Evolutionary conservation across 352 stramenopile genomes (phyloP).

Genomic region (Thalassiosira sp.): DNA sequence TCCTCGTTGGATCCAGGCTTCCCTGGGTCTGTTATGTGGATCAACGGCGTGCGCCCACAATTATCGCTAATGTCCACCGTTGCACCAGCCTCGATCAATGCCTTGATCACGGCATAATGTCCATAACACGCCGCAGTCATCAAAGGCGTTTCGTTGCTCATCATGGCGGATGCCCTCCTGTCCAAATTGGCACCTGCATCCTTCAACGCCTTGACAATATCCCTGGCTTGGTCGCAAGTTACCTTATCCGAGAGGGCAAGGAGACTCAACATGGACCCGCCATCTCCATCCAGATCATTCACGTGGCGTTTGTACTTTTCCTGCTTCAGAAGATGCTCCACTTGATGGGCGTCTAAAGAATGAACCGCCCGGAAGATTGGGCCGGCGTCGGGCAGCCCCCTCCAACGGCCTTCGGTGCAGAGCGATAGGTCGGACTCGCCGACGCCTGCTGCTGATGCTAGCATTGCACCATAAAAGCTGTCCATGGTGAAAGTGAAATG

Average conservation of each 20-base stretch:
- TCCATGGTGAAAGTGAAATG: no score
- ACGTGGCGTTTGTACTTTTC: conserved; percentile 7
- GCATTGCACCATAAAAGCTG: not conserved
- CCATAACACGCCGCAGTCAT: conserved; percentile 13
- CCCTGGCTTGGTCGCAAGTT: not conserved
- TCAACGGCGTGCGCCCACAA: conserved; percentile 3
- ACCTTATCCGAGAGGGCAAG: not conserved
- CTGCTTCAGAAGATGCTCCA: not conserved
- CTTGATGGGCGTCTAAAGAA: not conserved
- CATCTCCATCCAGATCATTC: conserved; percentile 20
- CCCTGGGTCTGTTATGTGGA: no score
- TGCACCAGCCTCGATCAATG: conserved; percentile 27
- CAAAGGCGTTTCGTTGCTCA: conserved; percentile 23
- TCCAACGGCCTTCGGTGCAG: conserved; percentile 11
- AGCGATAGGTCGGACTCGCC: not conserved
- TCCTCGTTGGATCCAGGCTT: not conserved
- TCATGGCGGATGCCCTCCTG: not conserved
- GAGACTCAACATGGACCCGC: not conserved
- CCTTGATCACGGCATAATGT: conserved; percentile 14
- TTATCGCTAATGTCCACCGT: conserved; percentile 20
- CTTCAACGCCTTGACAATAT: conserved; percentile 11
- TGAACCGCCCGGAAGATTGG: conserved; percentile 6
- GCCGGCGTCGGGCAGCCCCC: not conserved
- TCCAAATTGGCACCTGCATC: conserved; percentile 24
- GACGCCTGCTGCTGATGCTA: not conserved